Base-by-base conservation (phyloP, 306 rosid genomes). In the Quercus variabilis region DNA sequence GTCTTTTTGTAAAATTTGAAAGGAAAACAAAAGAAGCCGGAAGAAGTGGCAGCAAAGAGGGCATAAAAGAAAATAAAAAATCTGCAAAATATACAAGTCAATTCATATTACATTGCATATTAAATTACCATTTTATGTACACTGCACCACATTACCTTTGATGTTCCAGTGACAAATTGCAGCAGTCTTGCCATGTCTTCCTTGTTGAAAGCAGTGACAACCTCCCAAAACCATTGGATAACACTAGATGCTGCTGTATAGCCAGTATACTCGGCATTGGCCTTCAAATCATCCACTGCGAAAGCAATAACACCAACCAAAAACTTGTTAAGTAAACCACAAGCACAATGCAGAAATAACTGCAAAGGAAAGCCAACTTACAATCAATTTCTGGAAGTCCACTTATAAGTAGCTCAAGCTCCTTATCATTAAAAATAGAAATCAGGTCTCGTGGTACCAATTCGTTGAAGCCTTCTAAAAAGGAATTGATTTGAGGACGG, bases 351-450 rank as follows among this genome's bases (percentile, higher is more conserved):
- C 15, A 69, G 41, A 68, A 82, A 19, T 20, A 71, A 76, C 6
- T 9, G 20, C 63, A 23, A 64, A 21, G n/a, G 55, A 35, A 57
- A 65, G 74, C 30, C 58, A 69, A 86, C 99, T 93, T 85, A 96
- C 99, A 85, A 81, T 96, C 99, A 80, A 96, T 96, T 87, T 96
- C 99, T 17, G 99, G 99, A 85, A 96, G 99, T 65, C 99, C 99
- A 81, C 99, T 96, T 75, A 96, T 96, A 78, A 96, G 98, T 82
- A 96, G 91, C 91, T 96, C 99, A 76, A 96, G 97, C 93, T 96
- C 99, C 80, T 90, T 96, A 80, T 88, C 99, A 70, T 96, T 93
- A 82, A 96, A 96, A 77, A 96, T 90, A 46, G 96, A 96, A 80
- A 96, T 85, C 59, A 96, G 97, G 46, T 96, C 94, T 43, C 87